Percentiles rank a stretch among this genome's conserved stretches.
These are phyloP conservation scores for Gossypium turneri DNA, from an alignment of 345 rosid species.

Conservation along the genomic window DNA sequence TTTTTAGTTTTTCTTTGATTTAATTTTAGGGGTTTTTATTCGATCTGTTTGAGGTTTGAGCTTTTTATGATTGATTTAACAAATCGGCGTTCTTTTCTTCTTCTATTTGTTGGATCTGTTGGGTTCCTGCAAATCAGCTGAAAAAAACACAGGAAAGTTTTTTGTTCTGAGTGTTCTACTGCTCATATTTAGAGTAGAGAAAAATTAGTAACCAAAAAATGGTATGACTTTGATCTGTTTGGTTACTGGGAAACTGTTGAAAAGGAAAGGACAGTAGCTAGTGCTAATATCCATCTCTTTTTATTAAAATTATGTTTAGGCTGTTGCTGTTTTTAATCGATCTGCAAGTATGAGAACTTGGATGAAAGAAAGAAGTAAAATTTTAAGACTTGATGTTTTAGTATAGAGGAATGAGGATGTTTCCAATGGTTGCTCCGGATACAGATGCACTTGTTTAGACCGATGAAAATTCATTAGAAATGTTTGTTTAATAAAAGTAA, in stretches of 20 bases:
- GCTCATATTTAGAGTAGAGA: neutral
- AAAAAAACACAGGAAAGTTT: neutral
- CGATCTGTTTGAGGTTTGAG: conserved; percentile 25
- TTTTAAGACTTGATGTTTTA: neutral
- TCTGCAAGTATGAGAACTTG: neutral
- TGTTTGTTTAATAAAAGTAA: neutral
- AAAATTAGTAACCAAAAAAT: neutral
- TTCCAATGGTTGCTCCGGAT: neutral
- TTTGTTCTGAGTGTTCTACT: neutral
- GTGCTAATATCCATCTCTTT: neutral
- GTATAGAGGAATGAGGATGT: neutral
- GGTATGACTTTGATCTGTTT: neutral
- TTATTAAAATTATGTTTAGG: neutral
- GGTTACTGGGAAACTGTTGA: neutral
- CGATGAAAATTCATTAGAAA: neutral
- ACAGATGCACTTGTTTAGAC: neutral
- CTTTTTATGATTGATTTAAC: conserved; percentile 6
- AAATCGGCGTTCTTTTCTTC: neutral
- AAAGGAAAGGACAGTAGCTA: neutral
- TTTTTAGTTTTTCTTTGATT: neutral
- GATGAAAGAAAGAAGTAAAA: neutral
- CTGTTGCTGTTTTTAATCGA: neutral
- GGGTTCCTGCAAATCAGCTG: neutral
- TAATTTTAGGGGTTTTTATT: neutral
- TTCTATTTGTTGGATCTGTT: neutral